Base-by-base conservation (phyloP, 2,329 filamentous ascomycete genomes). In the Scedosporium boydii region DNA sequence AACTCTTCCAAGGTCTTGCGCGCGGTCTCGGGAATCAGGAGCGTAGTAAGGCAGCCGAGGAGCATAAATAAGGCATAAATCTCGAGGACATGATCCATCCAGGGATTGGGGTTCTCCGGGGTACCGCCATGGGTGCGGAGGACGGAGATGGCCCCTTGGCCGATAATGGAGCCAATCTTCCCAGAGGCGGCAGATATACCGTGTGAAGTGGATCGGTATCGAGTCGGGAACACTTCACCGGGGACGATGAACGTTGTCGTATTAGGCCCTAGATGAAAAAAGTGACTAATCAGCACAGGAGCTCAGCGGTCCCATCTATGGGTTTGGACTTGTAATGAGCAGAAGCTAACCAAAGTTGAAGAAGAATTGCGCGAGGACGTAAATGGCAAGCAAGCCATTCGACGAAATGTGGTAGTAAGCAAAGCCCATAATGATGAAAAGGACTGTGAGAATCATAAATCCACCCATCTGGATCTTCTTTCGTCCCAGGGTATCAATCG, bases 211-310 rank as follows among this genome's bases (percentile, higher is more conserved):
- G 93, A 93, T 70, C 93, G 92, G 68, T 97, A 87, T 7, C 93
- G 90, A 0, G 93, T 96, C 6, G 93, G 93, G 82, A 91, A 98
- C 16, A 96, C 91, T 74, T 98, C 93, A 51, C 91, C 93, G 51
- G 93, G 93, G 38, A 96, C 90, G 67, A 97, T 84, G 89, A 98
- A 98, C 65, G 93, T 96, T 70, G 96, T 92, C 56, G 87, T 88
- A 82, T 97, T 98, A 75, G 93, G 93, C 9, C 93, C 93, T 98
- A 93, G 82, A 97, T 97, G 87, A 98, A 98, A 82, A 98, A 98
- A 82, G 23, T 23, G 2, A 23, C 97, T 12, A 9, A 98, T 23
- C 91, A 96, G 6, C 91, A 96, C 68, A 97, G 75, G 78, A 96
- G 97, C 83, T 97, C 96, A 91, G 98, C 96, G 71, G 93, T 87